A percentile compares a stretch with the other conserved stretches of the same genome.
These are phyloP conservation scores for Diaporthe destruens DNA, from an alignment of 2,329 filamentous ascomycete genomes.

Conservation along the genomic window DNA sequence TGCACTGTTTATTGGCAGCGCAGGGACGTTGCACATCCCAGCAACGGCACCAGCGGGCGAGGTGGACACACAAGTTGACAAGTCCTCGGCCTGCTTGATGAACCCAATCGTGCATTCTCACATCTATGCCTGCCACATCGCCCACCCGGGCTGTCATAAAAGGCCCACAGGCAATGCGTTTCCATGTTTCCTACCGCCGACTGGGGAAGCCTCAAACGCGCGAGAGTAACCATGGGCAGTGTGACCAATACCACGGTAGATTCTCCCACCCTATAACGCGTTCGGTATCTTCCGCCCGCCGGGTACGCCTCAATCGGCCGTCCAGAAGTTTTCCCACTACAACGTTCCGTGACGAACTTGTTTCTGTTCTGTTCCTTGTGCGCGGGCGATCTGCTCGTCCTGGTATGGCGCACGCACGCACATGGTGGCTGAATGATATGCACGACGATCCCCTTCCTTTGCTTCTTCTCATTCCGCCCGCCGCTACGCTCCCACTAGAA, in stretches of 20 bases:
- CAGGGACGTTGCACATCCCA: not conserved
- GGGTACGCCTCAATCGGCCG: conserved; percentile 27
- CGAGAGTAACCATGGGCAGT: conserved; percentile 13
- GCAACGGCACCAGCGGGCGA: not conserved
- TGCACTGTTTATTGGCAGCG: not conserved
- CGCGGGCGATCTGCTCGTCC: conserved; percentile 29
- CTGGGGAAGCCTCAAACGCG: conserved; percentile 28
- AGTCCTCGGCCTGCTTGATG: not conserved
- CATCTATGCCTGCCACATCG: not conserved
- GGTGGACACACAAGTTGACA: too few relatives aligned
- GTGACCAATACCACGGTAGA: conserved; percentile 30
- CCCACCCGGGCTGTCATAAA: not conserved
- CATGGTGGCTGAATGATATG: conserved; percentile 28
- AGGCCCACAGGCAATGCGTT: conserved; percentile 6
- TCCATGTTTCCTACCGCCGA: conserved; percentile 10
- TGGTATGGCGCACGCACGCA: conserved; percentile 10
- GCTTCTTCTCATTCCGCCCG: conserved; percentile 6
- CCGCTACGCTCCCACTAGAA: not conserved
- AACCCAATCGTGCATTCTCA: not conserved
- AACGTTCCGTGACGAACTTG: conserved; percentile 33
- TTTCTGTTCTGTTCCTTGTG: conserved; percentile 34
- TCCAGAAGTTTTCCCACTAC: conserved; percentile 30
- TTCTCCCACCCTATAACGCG: conserved; percentile 26
- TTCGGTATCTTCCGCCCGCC: conserved; percentile 31
- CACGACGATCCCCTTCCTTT: conserved; percentile 30